phyloP scores from a whole-genome alignment of 352 stramenopile species.

The Pythium rishiriense region DNA sequence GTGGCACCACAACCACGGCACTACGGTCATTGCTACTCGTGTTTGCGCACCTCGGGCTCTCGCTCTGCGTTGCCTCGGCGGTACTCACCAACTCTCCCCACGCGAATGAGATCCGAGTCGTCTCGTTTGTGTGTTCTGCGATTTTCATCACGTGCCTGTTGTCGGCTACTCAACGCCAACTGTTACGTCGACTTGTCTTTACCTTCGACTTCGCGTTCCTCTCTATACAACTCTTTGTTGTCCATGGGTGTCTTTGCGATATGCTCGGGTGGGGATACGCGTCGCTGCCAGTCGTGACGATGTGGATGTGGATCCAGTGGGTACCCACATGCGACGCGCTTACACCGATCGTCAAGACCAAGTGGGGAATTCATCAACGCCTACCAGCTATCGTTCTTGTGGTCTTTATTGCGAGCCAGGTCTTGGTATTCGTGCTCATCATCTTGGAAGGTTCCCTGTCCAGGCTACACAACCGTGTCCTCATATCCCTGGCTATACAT shows the following conservation, averaged over 20 bases:
- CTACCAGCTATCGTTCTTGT: background rate
- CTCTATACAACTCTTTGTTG: slow-evolving; percentile 18
- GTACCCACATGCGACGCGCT: slow-evolving; percentile 33
- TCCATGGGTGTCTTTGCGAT: slow-evolving; percentile 25
- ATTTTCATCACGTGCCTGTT: background rate
- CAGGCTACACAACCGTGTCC: no score
- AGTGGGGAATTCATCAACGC: background rate
- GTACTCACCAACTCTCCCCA: background rate
- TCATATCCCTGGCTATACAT: no score
- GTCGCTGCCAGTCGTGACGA: slow-evolving; percentile 27
- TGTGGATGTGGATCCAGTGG: slow-evolving; percentile 45
- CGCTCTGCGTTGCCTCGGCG: background rate
- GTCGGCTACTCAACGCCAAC: background rate
- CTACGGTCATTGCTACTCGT: background rate
- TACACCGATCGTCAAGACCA: background rate
- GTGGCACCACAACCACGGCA: background rate
- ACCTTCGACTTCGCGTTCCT: slow-evolving; percentile 27
- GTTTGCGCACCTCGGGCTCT: background rate
- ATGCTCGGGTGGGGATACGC: slow-evolving; percentile 28
- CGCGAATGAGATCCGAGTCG: background rate
- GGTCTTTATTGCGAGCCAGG: background rate
- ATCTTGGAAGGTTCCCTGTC: no score
- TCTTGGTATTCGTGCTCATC: background rate
- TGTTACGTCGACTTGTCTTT: slow-evolving; percentile 8
- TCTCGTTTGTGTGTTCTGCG: background rate